Conservation (phyloP, 768 basidiomycete species). For the Auricularia auricula-judae region DNA sequence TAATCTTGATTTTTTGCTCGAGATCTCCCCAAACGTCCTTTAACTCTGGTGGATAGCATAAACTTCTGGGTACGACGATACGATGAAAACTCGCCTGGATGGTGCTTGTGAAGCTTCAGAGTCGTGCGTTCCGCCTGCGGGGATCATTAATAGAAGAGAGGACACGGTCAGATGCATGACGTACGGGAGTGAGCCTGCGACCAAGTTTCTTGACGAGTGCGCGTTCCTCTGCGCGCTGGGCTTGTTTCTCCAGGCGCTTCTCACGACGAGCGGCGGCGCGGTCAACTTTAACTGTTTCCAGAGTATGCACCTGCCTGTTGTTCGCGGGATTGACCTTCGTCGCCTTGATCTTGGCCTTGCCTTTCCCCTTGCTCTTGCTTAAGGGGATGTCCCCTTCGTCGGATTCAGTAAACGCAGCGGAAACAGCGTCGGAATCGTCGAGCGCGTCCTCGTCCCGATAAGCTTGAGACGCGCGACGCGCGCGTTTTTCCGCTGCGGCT, state of each 20-base stretch:
- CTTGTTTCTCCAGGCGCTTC: slow-evolving; percentile 15
- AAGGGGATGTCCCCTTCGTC: slow-evolving; percentile 11
- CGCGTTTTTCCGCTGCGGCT: slow-evolving; percentile 44
- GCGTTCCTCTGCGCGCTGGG: slow-evolving; percentile 36
- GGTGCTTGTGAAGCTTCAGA: slow-evolving; percentile 51
- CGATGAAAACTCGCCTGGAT: slow-evolving; percentile 29
- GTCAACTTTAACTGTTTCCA: slow-evolving; percentile 15
- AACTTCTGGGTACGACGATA: slow-evolving; percentile 5
- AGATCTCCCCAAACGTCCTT: slow-evolving; percentile 82
- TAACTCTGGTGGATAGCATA: slow-evolving; percentile 35
- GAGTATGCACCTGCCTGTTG: slow-evolving; percentile 10
- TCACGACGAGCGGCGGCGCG: slow-evolving; percentile 10
- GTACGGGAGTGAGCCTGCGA: slow-evolving; percentile 60
- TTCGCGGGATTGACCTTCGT: slow-evolving; percentile 7
- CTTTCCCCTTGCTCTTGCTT: slow-evolving; percentile 20
- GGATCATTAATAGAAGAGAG: slow-evolving; percentile 6
- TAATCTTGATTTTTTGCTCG: slow-evolving; percentile 45
- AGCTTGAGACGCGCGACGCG: slow-evolving; percentile 9
- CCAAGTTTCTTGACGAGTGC: slow-evolving; percentile 48
- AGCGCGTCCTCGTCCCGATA: slow-evolving; percentile 24
- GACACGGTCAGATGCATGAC: slow-evolving; percentile 16
- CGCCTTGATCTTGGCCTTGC: slow-evolving; percentile 25
- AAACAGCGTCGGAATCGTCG: slow-evolving; percentile 7
- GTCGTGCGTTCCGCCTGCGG: slow-evolving; percentile 60
- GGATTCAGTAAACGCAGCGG: slow-evolving; percentile 13